Conservation (phyloP, 495 filamentous ascomycete species). For the Darksidea phi region DNA sequence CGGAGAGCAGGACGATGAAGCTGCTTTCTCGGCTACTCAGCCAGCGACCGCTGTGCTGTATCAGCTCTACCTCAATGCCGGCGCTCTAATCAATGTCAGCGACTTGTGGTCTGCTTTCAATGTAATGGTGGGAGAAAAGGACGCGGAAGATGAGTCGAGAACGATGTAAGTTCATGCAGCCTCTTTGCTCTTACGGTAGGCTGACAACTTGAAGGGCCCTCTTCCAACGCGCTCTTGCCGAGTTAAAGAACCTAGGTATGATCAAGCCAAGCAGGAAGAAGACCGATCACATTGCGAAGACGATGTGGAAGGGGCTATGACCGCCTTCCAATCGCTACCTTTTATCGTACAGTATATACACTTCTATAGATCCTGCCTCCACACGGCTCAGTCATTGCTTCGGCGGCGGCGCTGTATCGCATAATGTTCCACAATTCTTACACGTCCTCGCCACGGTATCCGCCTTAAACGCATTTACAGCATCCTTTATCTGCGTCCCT, state of each 20-base stretch:
- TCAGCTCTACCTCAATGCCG: conserved; percentile 87
- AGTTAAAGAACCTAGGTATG: conserved; percentile 80
- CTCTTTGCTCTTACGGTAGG: conserved; percentile 1
- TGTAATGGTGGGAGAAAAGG: conserved; percentile 67
- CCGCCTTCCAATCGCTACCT: not conserved
- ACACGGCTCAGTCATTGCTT: conserved; percentile 5
- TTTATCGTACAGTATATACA: conserved; percentile 6
- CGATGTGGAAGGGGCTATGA: conserved; percentile 67
- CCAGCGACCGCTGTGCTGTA: conserved; percentile 82
- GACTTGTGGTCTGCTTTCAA: conserved; percentile 90
- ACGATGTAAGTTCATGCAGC: conserved; percentile 32
- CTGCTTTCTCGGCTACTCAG: conserved; percentile 57
- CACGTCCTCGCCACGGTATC: conserved; percentile 74
- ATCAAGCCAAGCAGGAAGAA: conserved; percentile 88
- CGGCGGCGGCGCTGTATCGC: conserved; percentile 48
- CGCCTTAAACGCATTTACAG: conserved; percentile 77
- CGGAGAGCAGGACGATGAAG: conserved; percentile 40
- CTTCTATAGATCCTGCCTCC: not conserved
- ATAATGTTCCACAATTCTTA: conserved; percentile 72
- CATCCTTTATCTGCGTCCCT: conserved; percentile 95
- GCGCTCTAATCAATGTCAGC: conserved; percentile 78
- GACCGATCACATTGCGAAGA: conserved; percentile 83
- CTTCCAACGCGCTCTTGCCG: conserved; percentile 81
- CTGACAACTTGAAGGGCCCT: conserved; percentile 48
- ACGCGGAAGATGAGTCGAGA: conserved; percentile 47